Percentiles rank a stretch among this genome's conserved stretches.
Evolutionary conservation across 2,329 filamentous ascomycete species (phyloP).

Genomic region (Trichoderma koningii): DNA sequence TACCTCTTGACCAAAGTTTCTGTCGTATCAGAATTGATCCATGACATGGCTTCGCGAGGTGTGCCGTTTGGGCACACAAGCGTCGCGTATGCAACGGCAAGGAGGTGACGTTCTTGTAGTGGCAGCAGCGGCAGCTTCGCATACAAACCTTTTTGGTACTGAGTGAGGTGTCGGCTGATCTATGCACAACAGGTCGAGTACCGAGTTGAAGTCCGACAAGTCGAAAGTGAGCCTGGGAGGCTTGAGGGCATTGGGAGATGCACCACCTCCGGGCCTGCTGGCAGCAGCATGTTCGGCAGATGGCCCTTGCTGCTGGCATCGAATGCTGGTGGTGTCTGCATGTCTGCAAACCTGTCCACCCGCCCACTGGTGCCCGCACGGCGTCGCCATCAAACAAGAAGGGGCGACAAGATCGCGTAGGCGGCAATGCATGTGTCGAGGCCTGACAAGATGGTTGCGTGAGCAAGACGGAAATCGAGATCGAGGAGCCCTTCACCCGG

Average conservation of each 20-base stretch:
- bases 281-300: no score
- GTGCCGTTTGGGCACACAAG: not conserved
- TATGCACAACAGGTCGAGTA: not conserved
- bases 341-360: not conserved
- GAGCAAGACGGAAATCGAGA: conserved; percentile 10
- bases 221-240: not conserved
- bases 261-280: not conserved
- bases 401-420: not conserved
- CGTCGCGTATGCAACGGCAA: conserved; percentile 5
- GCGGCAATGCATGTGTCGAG: no score
- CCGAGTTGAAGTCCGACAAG: conserved; percentile 1
- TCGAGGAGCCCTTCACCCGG: not conserved
- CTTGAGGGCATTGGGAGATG: not conserved
- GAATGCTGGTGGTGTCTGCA: not conserved
- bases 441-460: not conserved
- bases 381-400: not conserved
- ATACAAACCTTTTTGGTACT: not conserved
- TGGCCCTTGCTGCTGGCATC: no score
- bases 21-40: not conserved
- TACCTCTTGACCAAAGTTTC: no score
- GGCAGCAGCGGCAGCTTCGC: not conserved
- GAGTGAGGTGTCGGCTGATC: not conserved
- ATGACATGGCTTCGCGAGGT: not conserved
- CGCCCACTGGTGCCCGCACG: not conserved
- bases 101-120: not conserved